phyloP scores from a whole-genome alignment of 2,329 filamentous ascomycete species.

The Proliferodiscus dingleyae region DNA sequence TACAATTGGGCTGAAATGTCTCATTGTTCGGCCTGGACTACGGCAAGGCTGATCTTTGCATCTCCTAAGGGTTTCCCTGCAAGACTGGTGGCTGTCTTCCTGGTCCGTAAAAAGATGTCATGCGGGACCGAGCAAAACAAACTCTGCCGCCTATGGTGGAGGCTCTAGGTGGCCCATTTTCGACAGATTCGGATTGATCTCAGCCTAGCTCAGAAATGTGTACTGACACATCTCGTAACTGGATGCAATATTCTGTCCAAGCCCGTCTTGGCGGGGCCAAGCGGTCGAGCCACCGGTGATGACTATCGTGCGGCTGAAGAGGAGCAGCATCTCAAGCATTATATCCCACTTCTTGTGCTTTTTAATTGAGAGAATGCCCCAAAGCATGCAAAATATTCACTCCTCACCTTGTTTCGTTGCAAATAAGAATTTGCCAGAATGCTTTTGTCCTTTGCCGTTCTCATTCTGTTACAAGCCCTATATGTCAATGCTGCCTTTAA shows the following conservation, averaged over 20 bases:
- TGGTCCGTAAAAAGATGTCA: no score
- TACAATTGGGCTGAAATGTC: no score
- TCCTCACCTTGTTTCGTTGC: background rate
- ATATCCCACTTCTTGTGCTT: background rate
- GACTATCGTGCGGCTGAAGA: background rate
- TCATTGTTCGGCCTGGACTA: no score
- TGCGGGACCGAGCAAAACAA: background rate
- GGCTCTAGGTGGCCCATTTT: background rate
- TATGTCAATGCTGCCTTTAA: constrained; percentile 4
- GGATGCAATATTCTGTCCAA: background rate
- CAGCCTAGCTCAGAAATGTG: constrained; percentile 3
- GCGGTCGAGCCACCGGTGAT: background rate
- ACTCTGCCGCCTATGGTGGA: background rate
- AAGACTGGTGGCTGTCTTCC: no score
- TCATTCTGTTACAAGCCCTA: constrained; percentile 1
- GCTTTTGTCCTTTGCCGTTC: background rate
- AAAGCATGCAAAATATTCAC: background rate
- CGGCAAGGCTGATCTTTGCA: background rate
- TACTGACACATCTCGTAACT: background rate
- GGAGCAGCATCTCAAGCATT: background rate
- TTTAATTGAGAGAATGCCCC: background rate
- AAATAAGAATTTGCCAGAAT: background rate
- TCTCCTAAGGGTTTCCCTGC: background rate
- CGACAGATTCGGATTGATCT: background rate
- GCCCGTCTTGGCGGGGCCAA: constrained; percentile 1